phyloP scores from a whole-genome alignment of 805 yeast species.

The Saturnispora saitoi region DNA sequence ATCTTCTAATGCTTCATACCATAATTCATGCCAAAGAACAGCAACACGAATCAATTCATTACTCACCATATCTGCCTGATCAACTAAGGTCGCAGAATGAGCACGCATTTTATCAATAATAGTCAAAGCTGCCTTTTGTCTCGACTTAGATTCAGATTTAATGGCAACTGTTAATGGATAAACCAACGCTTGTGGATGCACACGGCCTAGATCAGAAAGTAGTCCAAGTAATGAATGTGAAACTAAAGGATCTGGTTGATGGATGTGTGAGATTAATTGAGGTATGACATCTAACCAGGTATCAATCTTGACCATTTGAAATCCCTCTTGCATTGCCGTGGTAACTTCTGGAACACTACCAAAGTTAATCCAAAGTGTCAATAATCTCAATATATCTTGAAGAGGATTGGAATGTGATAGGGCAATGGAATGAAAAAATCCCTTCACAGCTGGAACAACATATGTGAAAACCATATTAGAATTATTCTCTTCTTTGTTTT shows the following conservation, averaged over 20 bases:
- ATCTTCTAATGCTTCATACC: slow-evolving; percentile 97
- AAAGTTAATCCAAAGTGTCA: slow-evolving; percentile 92
- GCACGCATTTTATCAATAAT: slow-evolving; percentile 88
- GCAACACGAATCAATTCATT: slow-evolving; percentile 90
- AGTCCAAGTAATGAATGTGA: slow-evolving; percentile 72
- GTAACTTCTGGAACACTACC: slow-evolving; percentile 93
- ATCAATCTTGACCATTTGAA: slow-evolving; percentile 78
- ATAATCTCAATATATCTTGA: slow-evolving; percentile 83
- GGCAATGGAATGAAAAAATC: slow-evolving; percentile 91
- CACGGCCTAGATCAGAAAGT: slow-evolving; percentile 80
- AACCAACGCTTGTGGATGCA: slow-evolving; percentile 95
- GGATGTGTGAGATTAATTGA: slow-evolving; percentile 91
- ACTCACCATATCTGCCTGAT: slow-evolving; percentile 91
- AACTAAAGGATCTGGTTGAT: slow-evolving; percentile 84
- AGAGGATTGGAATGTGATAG: slow-evolving; percentile 78
- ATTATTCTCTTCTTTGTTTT: slow-evolving; percentile 25
- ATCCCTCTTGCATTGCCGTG: slow-evolving; percentile 83
- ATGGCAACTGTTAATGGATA: slow-evolving; percentile 95
- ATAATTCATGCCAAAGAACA: slow-evolving; percentile 93
- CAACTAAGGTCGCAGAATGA: slow-evolving; percentile 77
- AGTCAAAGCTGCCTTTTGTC: slow-evolving; percentile 86
- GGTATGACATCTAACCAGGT: slow-evolving; percentile 95
- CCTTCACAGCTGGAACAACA: slow-evolving; percentile 92
- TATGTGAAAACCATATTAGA: slow-evolving; percentile 67
- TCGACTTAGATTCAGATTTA: slow-evolving; percentile 80